Percentiles rank a stretch among this genome's conserved stretches.
These are phyloP conservation scores for Hypoxylon intermedium DNA, from an alignment of 495 filamentous ascomycete species.

Conservation along the genomic window DNA sequence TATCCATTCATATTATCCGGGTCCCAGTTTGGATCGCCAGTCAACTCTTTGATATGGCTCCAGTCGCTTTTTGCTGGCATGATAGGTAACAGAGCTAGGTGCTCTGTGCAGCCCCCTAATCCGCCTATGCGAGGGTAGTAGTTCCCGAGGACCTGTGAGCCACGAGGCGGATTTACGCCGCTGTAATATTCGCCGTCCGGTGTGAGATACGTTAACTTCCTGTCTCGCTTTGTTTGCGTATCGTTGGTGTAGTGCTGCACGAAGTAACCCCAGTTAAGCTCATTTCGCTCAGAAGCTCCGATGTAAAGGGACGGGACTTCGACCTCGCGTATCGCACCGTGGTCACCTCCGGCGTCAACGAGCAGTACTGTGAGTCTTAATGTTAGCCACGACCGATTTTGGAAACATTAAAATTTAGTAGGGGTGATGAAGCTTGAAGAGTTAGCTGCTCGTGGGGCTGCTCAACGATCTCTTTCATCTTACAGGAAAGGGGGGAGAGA, in stretches of 20 bases:
- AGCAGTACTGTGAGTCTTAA: constrained; percentile 21
- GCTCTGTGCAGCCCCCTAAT: constrained; percentile 58
- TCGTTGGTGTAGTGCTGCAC: constrained; percentile 54
- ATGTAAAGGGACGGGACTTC: constrained; percentile 53
- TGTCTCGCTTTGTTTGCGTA: constrained; percentile 45
- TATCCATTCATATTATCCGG: constrained; percentile 57
- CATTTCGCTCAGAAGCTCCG: constrained; percentile 57
- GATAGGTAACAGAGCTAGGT: constrained; percentile 56
- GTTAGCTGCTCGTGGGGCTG: background rate
- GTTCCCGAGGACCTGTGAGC: constrained; percentile 51
- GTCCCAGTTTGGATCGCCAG: constrained; percentile 57
- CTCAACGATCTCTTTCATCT: background rate
- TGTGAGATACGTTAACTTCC: constrained; percentile 51
- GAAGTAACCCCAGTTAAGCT: constrained; percentile 55
- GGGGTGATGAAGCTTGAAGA: too few relatives aligned
- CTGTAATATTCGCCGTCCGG: constrained; percentile 45
- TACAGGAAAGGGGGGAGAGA: background rate
- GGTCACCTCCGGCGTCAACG: constrained; percentile 38
- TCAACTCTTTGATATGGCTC: constrained; percentile 55
- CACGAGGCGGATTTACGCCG: constrained; percentile 50
- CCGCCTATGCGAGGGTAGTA: constrained; percentile 58
- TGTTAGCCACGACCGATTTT: background rate
- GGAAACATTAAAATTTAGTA: background rate
- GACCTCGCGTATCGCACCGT: constrained; percentile 32
- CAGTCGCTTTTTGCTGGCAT: constrained; percentile 56